phyloP scores from a whole-genome alignment of 495 filamentous ascomycete genomes.

The Filosporella fistucella region DNA sequence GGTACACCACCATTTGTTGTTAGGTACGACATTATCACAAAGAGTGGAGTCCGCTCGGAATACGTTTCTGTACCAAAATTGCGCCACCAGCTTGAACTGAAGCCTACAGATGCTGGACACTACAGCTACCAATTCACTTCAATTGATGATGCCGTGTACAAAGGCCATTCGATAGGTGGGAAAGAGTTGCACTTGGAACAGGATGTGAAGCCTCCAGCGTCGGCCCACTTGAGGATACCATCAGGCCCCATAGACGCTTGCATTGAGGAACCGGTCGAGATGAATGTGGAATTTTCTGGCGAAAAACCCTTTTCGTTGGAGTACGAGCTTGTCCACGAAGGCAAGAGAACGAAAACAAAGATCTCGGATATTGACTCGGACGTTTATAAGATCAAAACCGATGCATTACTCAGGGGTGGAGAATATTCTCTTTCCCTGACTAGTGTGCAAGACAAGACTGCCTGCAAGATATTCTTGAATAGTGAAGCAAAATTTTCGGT shows the following conservation, averaged over 20 bases:
- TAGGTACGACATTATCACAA: constrained; percentile 60
- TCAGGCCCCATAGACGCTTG: constrained; percentile 57
- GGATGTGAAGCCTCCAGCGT: constrained; percentile 86
- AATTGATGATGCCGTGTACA: constrained; percentile 79
- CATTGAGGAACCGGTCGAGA: constrained; percentile 71
- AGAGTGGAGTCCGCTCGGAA: constrained; percentile 27
- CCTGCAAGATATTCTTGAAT: constrained; percentile 78
- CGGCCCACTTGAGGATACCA: constrained; percentile 58
- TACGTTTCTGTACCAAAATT: constrained; percentile 45
- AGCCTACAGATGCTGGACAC: constrained; percentile 74
- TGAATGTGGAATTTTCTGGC: constrained; percentile 70
- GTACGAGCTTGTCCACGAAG: constrained; percentile 90
- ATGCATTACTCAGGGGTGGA: constrained; percentile 69
- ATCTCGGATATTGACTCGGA: constrained; percentile 56
- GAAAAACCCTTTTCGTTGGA: constrained; percentile 85
- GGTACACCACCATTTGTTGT: constrained; percentile 87
- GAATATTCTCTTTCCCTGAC: constrained; percentile 81
- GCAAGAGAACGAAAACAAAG: constrained; percentile 67
- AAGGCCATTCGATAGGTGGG: constrained; percentile 47
- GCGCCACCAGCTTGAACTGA: constrained; percentile 76
- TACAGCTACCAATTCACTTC: constrained; percentile 81
- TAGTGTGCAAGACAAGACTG: constrained; percentile 78
- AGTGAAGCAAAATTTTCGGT: constrained; percentile 80
- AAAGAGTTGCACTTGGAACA: constrained; percentile 66
- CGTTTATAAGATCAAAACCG: constrained; percentile 66